These are phyloP conservation scores for Citrus inodora DNA, from an alignment of 345 rosid species.

Conservation along the genomic window DNA sequence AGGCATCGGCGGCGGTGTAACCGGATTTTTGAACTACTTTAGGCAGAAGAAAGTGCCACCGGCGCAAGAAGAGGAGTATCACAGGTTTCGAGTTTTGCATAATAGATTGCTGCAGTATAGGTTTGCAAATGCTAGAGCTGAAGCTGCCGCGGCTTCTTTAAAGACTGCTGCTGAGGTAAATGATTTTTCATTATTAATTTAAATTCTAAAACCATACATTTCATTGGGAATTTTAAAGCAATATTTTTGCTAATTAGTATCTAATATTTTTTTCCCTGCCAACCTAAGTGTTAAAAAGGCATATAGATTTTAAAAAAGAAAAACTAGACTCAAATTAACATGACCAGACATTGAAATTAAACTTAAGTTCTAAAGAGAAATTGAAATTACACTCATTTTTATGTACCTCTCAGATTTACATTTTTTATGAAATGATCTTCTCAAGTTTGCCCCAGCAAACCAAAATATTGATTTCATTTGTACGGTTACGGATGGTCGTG, in stretches of 20 bases:
- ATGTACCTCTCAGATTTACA: too few species aligned
- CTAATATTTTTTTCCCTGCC: neutral
- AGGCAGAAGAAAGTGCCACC: constrained; percentile 61
- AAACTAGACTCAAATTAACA: neutral
- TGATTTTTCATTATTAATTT: too few species aligned
- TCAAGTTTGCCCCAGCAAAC: too few species aligned
- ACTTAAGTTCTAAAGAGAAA: too few species aligned
- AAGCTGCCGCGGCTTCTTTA: constrained; percentile 33
- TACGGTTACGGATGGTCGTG: too few species aligned
- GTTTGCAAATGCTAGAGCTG: constrained; percentile 56
- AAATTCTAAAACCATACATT: neutral
- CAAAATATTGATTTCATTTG: too few species aligned
- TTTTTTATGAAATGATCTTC: too few species aligned
- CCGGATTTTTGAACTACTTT: constrained; percentile 65
- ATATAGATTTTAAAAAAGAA: too few species aligned
- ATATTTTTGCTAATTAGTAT: neutral
- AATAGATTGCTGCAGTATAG: constrained; percentile 59
- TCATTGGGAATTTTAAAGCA: neutral
- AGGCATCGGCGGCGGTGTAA: constrained; percentile 39
- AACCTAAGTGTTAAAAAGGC: neutral
- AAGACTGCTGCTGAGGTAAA: constrained; percentile 44
- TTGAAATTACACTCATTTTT: too few species aligned
- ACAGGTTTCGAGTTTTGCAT: constrained; percentile 40
- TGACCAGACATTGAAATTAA: neutral
- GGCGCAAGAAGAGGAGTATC: constrained; percentile 48